phyloP scores from a whole-genome alignment of 2,329 filamentous ascomycete genomes.

The Pleomassaria siparia region DNA sequence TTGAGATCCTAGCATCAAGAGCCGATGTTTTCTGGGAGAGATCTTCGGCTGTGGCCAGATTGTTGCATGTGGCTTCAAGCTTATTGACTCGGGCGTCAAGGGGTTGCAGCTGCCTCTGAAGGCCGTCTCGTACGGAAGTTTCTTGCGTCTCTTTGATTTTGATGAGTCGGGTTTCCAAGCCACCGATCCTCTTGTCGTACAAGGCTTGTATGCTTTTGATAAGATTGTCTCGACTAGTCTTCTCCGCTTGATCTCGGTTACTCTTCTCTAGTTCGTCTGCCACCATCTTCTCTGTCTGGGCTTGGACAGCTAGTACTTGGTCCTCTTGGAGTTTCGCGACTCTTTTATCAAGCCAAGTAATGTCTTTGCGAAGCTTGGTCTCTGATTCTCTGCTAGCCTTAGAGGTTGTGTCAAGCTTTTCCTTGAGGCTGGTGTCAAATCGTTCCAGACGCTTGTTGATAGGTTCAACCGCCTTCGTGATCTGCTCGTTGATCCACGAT shows the following conservation, averaged over 20 bases:
- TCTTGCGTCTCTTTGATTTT: neutral
- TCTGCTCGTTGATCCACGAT: neutral
- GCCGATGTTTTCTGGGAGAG: neutral
- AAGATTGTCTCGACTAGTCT: neutral
- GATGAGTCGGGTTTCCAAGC: neutral
- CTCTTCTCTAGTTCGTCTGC: neutral
- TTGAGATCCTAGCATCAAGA: neutral
- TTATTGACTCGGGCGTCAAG: neutral
- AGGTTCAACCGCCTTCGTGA: neutral
- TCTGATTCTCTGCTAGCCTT: neutral
- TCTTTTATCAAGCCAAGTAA: neutral
- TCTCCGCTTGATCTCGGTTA: neutral
- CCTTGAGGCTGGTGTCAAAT: neutral
- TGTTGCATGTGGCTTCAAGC: neutral
- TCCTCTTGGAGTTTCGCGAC: neutral
- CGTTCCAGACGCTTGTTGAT: neutral
- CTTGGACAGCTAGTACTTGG: neutral
- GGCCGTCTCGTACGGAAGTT: neutral
- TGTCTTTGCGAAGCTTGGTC: neutral
- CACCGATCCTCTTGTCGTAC: neutral
- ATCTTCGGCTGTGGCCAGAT: too few relatives aligned
- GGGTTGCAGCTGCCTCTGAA: neutral
- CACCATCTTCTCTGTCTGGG: neutral
- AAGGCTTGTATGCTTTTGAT: neutral
- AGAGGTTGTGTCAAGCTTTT: neutral